Conservation (phyloP, 805 yeast genomes). For the Nakazawaea laoshanensis region DNA sequence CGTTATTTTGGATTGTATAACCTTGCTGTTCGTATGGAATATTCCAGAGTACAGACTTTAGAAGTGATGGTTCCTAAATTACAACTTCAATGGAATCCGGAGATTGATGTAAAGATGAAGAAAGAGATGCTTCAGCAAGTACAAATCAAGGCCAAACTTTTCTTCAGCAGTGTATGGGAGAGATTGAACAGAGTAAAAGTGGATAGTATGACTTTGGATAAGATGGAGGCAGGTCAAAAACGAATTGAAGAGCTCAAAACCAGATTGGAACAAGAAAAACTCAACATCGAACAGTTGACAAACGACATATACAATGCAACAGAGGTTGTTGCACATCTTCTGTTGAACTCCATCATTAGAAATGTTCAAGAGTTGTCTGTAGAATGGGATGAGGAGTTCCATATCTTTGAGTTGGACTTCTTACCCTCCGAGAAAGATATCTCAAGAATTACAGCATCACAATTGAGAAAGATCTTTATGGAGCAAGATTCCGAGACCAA, state of each 20-base stretch:
- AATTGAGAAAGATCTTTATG: constrained; percentile 64
- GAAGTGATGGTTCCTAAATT: constrained; percentile 75
- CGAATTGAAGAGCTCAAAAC: constrained; percentile 50
- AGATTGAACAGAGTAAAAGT: constrained; percentile 73
- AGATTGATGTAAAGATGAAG: constrained; percentile 60
- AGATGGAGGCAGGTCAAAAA: constrained; percentile 58
- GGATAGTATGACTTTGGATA: constrained; percentile 64
- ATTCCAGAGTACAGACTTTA: constrained; percentile 63
- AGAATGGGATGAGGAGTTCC: constrained; percentile 79
- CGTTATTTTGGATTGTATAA: constrained; percentile 80
- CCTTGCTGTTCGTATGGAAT: constrained; percentile 71
- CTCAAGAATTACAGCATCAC: constrained; percentile 82
- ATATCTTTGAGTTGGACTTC: constrained; percentile 67
- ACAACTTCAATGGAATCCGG: constrained; percentile 63
- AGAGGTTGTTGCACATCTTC: constrained; percentile 56
- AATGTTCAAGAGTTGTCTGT: constrained; percentile 76
- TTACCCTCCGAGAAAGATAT: constrained; percentile 92
- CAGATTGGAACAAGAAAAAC: constrained; percentile 43
- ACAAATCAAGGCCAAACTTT: constrained; percentile 39
- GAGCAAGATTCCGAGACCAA: constrained; percentile 30
- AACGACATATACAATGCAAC: constrained; percentile 46
- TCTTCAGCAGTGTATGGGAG: constrained; percentile 66
- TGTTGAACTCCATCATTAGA: constrained; percentile 61
- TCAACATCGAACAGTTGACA: constrained; percentile 33
- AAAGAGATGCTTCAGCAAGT: constrained; percentile 51